A percentile compares a stretch with the other conserved stretches of the same genome.
phyloP scores from a whole-genome alignment of 1,139 yeast genomes.

The Saccharomycopsis phalli region DNA sequence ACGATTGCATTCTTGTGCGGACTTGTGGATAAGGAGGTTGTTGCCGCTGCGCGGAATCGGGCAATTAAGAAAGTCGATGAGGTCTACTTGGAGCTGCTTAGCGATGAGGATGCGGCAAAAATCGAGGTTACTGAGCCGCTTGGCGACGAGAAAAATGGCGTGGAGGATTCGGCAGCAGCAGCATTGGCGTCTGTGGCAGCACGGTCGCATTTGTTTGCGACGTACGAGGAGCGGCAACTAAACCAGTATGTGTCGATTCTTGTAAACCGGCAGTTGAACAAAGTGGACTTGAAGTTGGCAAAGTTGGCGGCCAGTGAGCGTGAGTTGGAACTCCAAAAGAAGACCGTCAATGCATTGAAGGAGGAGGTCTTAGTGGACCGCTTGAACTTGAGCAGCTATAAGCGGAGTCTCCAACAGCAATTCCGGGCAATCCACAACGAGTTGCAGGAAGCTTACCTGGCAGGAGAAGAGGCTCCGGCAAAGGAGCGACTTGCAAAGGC shows the following conservation, averaged over 20 bases:
- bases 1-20: constrained; percentile 82
- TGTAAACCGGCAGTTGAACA: constrained; percentile 25
- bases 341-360: constrained; percentile 64
- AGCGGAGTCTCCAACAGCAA: constrained; percentile 5
- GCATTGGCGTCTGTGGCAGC: constrained; percentile 18
- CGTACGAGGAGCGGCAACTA: constrained; percentile 17
- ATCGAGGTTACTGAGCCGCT: neutral
- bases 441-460: neutral
- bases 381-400: constrained; percentile 26
- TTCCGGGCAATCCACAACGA: constrained; percentile 5
- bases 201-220: constrained; percentile 15
- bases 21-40: constrained; percentile 78
- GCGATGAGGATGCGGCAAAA: constrained; percentile 20
- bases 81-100: constrained; percentile 34
- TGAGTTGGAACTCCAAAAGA: constrained; percentile 70
- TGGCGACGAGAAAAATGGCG: constrained; percentile 1
- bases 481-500: neutral
- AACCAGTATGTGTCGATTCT: constrained; percentile 11
- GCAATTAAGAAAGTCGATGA: constrained; percentile 55
- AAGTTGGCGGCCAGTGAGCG: constrained; percentile 68
- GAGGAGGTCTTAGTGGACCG: constrained; percentile 78
- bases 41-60: constrained; percentile 68
- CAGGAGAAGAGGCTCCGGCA: neutral
- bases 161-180: constrained; percentile 9
- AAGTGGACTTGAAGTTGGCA: constrained; percentile 56